Evolutionary conservation across 495 filamentous ascomycete species (phyloP).

Genomic region (Usnea hakonensis): DNA sequence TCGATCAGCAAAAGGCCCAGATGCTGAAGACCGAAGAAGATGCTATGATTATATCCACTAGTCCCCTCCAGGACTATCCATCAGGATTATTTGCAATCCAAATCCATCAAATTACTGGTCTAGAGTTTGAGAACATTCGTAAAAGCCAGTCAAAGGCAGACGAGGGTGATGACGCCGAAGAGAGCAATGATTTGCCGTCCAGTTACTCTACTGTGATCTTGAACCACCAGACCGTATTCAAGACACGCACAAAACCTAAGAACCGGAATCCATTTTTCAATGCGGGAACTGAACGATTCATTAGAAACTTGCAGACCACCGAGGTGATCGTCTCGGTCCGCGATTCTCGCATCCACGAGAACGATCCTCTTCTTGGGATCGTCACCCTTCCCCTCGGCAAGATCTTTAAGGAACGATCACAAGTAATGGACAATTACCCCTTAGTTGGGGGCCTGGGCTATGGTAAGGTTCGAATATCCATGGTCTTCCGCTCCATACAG

Average conservation of each 20-base stretch:
- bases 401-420: conserved; percentile 48
- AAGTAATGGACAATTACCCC: conserved; percentile 55
- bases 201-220: conserved; percentile 64
- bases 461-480: conserved; percentile 54
- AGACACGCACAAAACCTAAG: conserved; percentile 66
- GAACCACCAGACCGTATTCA: conserved; percentile 63
- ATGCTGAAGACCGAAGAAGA: conserved; percentile 47
- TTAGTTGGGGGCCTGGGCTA: conserved; percentile 60
- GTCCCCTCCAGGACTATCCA: conserved; percentile 48
- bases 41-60: conserved; percentile 49
- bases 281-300: conserved; percentile 62
- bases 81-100: conserved; percentile 60
- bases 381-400: conserved; percentile 55
- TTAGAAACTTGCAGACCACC: conserved; percentile 57
- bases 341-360: conserved; percentile 55
- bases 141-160: conserved; percentile 39
- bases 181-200: conserved; percentile 55
- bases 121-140: conserved; percentile 49
- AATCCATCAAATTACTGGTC: conserved; percentile 65
- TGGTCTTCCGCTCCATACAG: conserved; percentile 62
- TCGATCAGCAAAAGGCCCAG: conserved; percentile 55
- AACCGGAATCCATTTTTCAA: conserved; percentile 73
- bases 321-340: conserved; percentile 59
- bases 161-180: conserved; percentile 47
- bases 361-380: conserved; percentile 52